These are phyloP conservation scores for Primulina tabacum DNA, from an alignment of 257 asterid genomes.

Conservation along the genomic window DNA sequence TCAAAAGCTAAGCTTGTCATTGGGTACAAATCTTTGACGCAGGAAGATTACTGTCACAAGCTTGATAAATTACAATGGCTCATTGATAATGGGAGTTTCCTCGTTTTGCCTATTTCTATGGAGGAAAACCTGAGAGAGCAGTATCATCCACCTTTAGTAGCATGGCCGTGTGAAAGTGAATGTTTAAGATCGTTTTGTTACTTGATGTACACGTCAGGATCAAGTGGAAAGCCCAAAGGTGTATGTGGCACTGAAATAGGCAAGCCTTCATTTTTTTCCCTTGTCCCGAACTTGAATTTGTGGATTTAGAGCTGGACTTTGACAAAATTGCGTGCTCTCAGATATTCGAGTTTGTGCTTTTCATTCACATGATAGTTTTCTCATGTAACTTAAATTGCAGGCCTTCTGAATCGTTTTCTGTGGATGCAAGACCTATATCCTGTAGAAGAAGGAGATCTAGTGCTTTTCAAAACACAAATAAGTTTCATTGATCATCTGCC, in stretches of 20 bases:
- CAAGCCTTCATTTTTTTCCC: slow-evolving; percentile 26
- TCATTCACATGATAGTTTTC: slow-evolving; percentile 17
- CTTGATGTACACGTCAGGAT: slow-evolving; percentile 91
- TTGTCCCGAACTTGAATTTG: slow-evolving; percentile 3
- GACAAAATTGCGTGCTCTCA: slow-evolving; percentile 9
- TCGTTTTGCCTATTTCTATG: slow-evolving; percentile 47
- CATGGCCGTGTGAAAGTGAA: slow-evolving; percentile 75
- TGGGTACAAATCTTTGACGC: slow-evolving; percentile 42
- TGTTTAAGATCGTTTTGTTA: slow-evolving; percentile 69
- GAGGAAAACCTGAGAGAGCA: slow-evolving; percentile 33
- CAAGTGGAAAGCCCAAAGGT: slow-evolving; percentile 87
- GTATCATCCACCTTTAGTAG: slow-evolving; percentile 30
- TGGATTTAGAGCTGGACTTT: slow-evolving; percentile 7
- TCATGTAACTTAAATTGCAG: slow-evolving; percentile 43
- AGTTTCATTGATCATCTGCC: slow-evolving; percentile 93
- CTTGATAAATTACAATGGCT: slow-evolving; percentile 70
- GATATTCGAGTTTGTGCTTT: slow-evolving; percentile 1
- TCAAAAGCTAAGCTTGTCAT: slow-evolving; percentile 64
- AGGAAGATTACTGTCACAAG: slow-evolving; percentile 49
- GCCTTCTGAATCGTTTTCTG: slow-evolving; percentile 77
- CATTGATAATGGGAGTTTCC: slow-evolving; percentile 45
- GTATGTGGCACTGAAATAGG: slow-evolving; percentile 94
- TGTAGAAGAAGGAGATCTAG: slow-evolving; percentile 49
- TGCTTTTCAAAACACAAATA: slow-evolving; percentile 79
- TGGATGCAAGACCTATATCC: slow-evolving; percentile 94